These are phyloP conservation scores for Spergularia marina DNA, from an alignment of 148 eudicot species.

Conservation along the genomic window DNA sequence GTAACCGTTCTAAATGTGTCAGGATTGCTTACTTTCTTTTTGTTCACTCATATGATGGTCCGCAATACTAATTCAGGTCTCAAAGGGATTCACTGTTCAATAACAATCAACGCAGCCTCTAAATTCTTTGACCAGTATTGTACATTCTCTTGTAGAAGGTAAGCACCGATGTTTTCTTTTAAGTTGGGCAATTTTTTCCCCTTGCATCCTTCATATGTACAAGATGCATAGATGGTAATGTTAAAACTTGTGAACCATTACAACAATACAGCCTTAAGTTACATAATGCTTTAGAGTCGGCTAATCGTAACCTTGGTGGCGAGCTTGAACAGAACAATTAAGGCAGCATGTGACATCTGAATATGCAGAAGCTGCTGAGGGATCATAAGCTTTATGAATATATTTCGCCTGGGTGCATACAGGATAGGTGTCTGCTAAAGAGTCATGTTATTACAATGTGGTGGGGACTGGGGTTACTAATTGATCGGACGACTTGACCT, in stretches of 20 bases:
- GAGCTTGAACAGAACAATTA: too few relatives aligned
- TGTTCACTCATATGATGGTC: background rate
- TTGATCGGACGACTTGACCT: too few relatives aligned
- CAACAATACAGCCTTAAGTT: background rate
- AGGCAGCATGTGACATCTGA: too few relatives aligned
- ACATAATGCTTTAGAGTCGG: background rate
- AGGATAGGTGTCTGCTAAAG: too few relatives aligned
- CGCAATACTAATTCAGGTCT: conserved; percentile 38
- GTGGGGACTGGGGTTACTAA: too few relatives aligned
- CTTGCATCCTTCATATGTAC: background rate
- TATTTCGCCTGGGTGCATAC: too few relatives aligned
- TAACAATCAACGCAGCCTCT: conserved; percentile 67
- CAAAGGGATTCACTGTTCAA: conserved; percentile 73
- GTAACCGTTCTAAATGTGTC: conserved; percentile 4
- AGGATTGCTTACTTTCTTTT: background rate
- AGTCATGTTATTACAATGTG: too few relatives aligned
- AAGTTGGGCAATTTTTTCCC: conserved; percentile 3
- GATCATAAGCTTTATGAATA: too few relatives aligned
- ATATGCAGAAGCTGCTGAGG: too few relatives aligned
- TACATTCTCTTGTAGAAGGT: conserved; percentile 49
- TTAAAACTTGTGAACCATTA: background rate
- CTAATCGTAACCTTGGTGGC: too few relatives aligned
- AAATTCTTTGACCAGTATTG: conserved; percentile 57
- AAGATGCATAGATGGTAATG: background rate
- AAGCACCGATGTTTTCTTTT: conserved; percentile 14